Evolutionary conservation across 164 flowering plant species (phyloP).

Genomic region (Magnolia sinica): DNA sequence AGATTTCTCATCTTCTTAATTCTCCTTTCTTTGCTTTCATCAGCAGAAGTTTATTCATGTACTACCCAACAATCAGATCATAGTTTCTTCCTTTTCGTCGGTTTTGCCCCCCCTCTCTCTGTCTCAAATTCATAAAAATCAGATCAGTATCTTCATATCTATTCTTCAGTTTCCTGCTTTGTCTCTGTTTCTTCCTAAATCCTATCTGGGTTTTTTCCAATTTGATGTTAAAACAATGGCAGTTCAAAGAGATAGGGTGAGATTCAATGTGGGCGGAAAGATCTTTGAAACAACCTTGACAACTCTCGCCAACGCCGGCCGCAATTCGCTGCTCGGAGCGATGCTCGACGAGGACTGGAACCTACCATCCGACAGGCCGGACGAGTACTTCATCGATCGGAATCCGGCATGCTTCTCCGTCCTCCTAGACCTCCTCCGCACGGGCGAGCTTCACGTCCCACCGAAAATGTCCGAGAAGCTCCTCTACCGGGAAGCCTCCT

Average conservation of each 20-base stretch:
- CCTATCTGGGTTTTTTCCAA: not conserved
- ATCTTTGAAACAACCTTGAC: conserved; percentile 80
- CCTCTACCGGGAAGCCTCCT: conserved; percentile 63
- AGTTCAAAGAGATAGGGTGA: conserved; percentile 39
- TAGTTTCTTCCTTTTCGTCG: too few relatives aligned
- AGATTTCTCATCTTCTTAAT: not conserved
- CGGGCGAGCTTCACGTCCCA: conserved; percentile 67
- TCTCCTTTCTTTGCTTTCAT: not conserved
- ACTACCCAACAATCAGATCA: too few relatives aligned
- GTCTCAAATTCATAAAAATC: too few relatives aligned
- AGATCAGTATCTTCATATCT: too few relatives aligned
- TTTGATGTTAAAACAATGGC: too few relatives aligned
- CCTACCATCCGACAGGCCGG: conserved; percentile 16
- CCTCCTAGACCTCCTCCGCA: conserved; percentile 78
- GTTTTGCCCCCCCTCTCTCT: too few relatives aligned
- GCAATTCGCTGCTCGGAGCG: conserved; percentile 70
- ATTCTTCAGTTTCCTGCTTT: too few relatives aligned
- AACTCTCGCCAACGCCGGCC: conserved; percentile 76
- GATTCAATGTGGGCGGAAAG: conserved; percentile 81
- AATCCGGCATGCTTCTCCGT: conserved; percentile 78
- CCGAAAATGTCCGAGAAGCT: conserved; percentile 51
- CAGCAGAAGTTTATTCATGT: too few relatives aligned
- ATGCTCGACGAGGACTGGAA: conserved; percentile 78
- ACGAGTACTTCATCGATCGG: conserved; percentile 66
- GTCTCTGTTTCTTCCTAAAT: too few relatives aligned